Conservation (phyloP, 1,139 yeast genomes). For the Geotrichum australiense region DNA sequence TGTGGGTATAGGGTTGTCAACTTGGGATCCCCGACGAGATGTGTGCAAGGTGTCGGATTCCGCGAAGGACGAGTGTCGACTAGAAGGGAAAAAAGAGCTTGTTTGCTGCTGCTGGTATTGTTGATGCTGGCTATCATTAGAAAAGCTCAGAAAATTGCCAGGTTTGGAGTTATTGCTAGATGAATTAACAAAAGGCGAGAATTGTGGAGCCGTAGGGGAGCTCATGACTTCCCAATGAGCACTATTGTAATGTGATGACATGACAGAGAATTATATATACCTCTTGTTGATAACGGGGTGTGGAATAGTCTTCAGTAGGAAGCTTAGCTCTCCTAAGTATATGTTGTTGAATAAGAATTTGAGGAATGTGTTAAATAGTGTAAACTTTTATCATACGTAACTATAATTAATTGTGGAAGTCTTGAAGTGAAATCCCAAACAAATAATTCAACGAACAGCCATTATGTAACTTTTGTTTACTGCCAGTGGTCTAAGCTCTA, state of each 20-base stretch:
- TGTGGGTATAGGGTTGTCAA: not conserved
- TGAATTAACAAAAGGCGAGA: slow-evolving; percentile 7
- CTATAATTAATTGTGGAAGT: too few relatives aligned
- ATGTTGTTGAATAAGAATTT: slow-evolving; percentile 2
- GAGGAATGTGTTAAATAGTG: not conserved
- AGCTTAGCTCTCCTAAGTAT: too few relatives aligned
- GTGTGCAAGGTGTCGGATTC: slow-evolving; percentile 1
- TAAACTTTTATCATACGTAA: too few relatives aligned
- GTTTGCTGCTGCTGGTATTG: not conserved
- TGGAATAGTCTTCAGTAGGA: not conserved
- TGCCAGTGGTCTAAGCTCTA: too few relatives aligned
- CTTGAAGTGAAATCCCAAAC: too few relatives aligned
- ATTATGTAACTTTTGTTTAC: too few relatives aligned
- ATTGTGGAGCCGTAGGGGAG: slow-evolving; percentile 7
- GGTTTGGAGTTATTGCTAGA: too few relatives aligned
- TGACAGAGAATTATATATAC: not conserved
- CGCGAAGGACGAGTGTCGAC: slow-evolving; percentile 2
- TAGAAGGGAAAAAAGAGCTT: slow-evolving; percentile 4
- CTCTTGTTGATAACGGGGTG: slow-evolving; percentile 3
- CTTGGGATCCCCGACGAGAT: not conserved
- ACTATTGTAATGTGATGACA: slow-evolving; percentile 6
- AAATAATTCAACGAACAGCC: too few relatives aligned
- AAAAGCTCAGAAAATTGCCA: too few relatives aligned
- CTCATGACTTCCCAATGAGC: not conserved
- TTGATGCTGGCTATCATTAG: not conserved